Conservation (phyloP, 1,284 basidiomycete species). For the Cryptococcus sp. region DNA sequence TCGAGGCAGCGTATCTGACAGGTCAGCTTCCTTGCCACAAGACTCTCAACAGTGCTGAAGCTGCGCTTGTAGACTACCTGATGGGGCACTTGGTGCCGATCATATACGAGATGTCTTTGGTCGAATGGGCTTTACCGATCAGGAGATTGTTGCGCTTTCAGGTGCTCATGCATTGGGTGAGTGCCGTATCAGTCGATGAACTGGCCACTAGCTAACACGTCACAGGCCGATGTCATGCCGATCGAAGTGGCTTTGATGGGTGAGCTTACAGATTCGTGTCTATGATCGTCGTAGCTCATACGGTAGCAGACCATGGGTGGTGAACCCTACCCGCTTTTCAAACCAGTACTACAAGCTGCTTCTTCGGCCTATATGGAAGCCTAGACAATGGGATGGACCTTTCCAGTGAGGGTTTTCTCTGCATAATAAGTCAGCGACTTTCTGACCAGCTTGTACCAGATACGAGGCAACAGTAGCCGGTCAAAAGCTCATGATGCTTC, state of each 20-base stretch:
- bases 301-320: slow-evolving; percentile 45
- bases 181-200: slow-evolving; percentile 9
- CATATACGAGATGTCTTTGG: slow-evolving; percentile 58
- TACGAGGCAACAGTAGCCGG: slow-evolving; percentile 54
- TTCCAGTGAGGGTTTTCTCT: slow-evolving; percentile 46
- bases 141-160: slow-evolving; percentile 61
- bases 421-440: too few relatives aligned
- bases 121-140: slow-evolving; percentile 59
- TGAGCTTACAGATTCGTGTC: slow-evolving; percentile 15
- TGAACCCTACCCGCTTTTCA: slow-evolving; percentile 57
- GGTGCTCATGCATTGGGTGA: slow-evolving; percentile 60
- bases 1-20: slow-evolving; percentile 50
- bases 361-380: slow-evolving; percentile 57
- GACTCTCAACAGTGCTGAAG: background rate
- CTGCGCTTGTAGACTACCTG: slow-evolving; percentile 49
- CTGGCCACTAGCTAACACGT: background rate
- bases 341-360: slow-evolving; percentile 58
- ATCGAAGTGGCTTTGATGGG: slow-evolving; percentile 56
- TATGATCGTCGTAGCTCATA: background rate
- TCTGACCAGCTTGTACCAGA: slow-evolving; percentile 10
- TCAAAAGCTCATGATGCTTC: slow-evolving; percentile 60
- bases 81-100: slow-evolving; percentile 56
- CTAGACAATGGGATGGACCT: slow-evolving; percentile 59
- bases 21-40: slow-evolving; percentile 26
- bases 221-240: slow-evolving; percentile 54